Evolutionary conservation across 2,329 filamentous ascomycete species (phyloP).

Genomic region (Fusarium sp.): DNA sequence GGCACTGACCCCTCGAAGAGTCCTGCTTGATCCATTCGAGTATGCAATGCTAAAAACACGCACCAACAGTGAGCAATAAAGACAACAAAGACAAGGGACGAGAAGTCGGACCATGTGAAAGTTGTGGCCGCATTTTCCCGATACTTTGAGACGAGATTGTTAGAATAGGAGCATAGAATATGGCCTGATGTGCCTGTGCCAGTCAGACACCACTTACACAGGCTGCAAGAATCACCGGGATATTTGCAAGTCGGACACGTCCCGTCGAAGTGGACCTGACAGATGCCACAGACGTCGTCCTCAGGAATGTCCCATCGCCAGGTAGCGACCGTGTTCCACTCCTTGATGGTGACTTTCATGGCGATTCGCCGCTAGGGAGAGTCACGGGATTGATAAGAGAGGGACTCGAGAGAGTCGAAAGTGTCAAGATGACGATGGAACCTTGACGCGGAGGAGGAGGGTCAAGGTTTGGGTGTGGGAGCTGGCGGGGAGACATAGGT

Average conservation of each 20-base stretch:
- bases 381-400: constrained; percentile 14
- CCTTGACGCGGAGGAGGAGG: constrained; percentile 11
- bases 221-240: constrained; percentile 93
- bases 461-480: constrained; percentile 17
- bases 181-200: constrained; percentile 21
- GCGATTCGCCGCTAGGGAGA: constrained; percentile 29
- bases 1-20: constrained; percentile 90
- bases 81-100: constrained; percentile 1
- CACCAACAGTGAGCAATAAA: constrained; percentile 27
- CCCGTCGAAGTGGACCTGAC: constrained; percentile 96
- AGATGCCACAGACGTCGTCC: constrained; percentile 98
- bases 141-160: constrained; percentile 68
- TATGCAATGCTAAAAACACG: constrained; percentile 82
- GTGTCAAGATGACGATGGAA: constrained; percentile 31
- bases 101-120: constrained; percentile 85
- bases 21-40: constrained; percentile 97
- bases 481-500: constrained; percentile 3
- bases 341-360: constrained; percentile 96
- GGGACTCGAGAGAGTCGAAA: constrained; percentile 6
- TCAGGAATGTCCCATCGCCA: constrained; percentile 99
- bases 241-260: constrained; percentile 99
- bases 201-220: constrained; percentile 70
- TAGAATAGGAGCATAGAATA: constrained; percentile 28
- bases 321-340: constrained; percentile 93
- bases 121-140: constrained; percentile 95